Conservation (phyloP, 306 rosid genomes). For the Trichosanthes truncata region DNA sequence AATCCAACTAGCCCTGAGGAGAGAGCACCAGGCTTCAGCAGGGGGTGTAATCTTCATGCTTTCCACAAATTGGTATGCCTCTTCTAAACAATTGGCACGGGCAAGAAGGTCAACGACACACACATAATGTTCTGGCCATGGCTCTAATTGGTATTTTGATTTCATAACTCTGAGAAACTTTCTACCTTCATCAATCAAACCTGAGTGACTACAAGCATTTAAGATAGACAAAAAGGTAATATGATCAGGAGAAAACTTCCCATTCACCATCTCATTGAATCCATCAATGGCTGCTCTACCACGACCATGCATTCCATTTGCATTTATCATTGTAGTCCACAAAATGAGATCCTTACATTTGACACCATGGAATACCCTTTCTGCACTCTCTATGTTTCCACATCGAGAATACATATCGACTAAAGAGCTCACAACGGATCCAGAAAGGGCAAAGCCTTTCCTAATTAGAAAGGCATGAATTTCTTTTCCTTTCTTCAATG, state of each 20-base stretch:
- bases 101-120: constrained; percentile 64
- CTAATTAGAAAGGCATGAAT: constrained; percentile 56
- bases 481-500: constrained; percentile 65
- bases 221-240: constrained; percentile 63
- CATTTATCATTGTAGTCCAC: constrained; percentile 72
- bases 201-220: constrained; percentile 77
- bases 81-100: constrained; percentile 60
- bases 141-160: constrained; percentile 41
- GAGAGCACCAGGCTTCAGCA: constrained; percentile 73
- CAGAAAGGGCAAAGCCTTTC: constrained; percentile 46
- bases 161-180: constrained; percentile 35
- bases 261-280: constrained; percentile 36
- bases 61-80: constrained; percentile 47
- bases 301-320: constrained; percentile 65
- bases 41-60: constrained; percentile 41
- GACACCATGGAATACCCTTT: constrained; percentile 29
- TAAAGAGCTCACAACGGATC: constrained; percentile 41
- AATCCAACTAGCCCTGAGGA: constrained; percentile 61
- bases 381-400: constrained; percentile 44
- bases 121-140: constrained; percentile 80
- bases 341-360: constrained; percentile 30
- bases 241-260: constrained; percentile 47
- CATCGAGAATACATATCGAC: constrained; percentile 65
- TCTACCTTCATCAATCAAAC: constrained; percentile 54
- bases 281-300: constrained; percentile 49